Base-by-base conservation (phyloP, 495 filamentous ascomycete genomes). In the Staphylotrichum tortipilum region DNA sequence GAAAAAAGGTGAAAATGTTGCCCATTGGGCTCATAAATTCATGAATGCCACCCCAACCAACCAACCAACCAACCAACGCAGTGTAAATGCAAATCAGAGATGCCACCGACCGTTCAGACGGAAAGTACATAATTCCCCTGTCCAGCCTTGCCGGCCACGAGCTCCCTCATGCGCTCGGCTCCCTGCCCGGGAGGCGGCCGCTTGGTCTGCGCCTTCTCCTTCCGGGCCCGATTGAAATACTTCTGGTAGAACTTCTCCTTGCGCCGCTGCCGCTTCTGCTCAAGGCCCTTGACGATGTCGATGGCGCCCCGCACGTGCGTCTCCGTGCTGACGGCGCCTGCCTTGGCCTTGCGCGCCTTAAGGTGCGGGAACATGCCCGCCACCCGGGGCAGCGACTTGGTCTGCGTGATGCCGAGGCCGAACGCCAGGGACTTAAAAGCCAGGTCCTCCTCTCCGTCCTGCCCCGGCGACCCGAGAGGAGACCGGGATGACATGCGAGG, bases 211-310 rank as follows among this genome's bases (percentile, higher is more conserved):
- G 73, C 70, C 58, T 75, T 71, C 21, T 73, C 72, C 55, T 75
- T 75, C 17, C 73, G 69, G 6, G 72, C 73, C 21, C 70, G 70
- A 45, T 71, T 67, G 68, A 80, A 88, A 57, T 89, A 81, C 68
- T 92, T 88, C 61, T 89, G 83, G 33, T 68, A 64, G 61, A 85
- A 89, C 64, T 91, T 92, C 68, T 95, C 87, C 68, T 83, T 86
- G 47, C 92, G 86, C 46, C 89, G 82, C 67, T 90, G 87, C 36
- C 91, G 81, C 70, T 92, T 95, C 68, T 86, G 82, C 72, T 97
- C 92, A 7, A 98, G 81, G 6, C 92, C 92, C 62, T 94, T 89
- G 68, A 95, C 88, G 54, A 98, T 97, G 62, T 96, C 94, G 56
- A 97, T 90, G 24, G 92, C 89, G 38, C 89, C 88, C 52, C 92